phyloP scores from a whole-genome alignment of 306 rosid genomes.

The Cucumis hystrix region DNA sequence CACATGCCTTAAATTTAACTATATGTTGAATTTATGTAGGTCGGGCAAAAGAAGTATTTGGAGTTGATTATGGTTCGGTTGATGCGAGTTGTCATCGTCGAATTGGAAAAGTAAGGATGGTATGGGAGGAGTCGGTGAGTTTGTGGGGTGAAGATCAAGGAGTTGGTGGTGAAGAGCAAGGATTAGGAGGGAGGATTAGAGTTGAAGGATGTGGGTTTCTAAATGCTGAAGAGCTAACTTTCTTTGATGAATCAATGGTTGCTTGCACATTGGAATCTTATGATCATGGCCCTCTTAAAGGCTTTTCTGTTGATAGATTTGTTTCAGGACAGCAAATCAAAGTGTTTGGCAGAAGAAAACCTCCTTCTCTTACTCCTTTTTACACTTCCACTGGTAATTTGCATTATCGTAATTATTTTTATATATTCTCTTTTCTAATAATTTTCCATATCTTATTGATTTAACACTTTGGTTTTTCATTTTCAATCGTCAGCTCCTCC shows the following conservation, averaged over 20 bases:
- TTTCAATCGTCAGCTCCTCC: slow-evolving; percentile 26
- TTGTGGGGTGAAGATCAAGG: slow-evolving; percentile 69
- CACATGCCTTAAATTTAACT: not conserved
- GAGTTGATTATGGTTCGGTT: slow-evolving; percentile 32
- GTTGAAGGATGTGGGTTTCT: slow-evolving; percentile 53
- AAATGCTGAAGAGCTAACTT: slow-evolving; percentile 66
- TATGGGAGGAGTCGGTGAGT: slow-evolving; percentile 86
- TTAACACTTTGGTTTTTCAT: not conserved
- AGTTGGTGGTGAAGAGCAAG: slow-evolving; percentile 45
- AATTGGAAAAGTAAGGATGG: slow-evolving; percentile 75
- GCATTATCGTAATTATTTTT: not conserved
- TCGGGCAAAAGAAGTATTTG: slow-evolving; percentile 20
- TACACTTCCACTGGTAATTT: slow-evolving; percentile 1
- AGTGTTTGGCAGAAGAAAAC: slow-evolving; percentile 84
- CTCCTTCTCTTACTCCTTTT: slow-evolving; percentile 23
- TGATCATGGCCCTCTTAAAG: slow-evolving; percentile 74
- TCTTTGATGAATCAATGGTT: slow-evolving; percentile 74
- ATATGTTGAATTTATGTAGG: not conserved
- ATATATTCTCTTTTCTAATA: not conserved
- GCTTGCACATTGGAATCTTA: slow-evolving; percentile 70
- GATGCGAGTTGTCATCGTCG: slow-evolving; percentile 42
- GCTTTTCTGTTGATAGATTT: slow-evolving; percentile 77
- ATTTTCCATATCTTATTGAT: slow-evolving; percentile 6
- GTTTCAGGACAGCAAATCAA: slow-evolving; percentile 80
- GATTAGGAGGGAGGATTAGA: slow-evolving; percentile 46